These are phyloP conservation scores for Apiospora aurea DNA, from an alignment of 2,329 filamentous ascomycete species.

Conservation along the genomic window DNA sequence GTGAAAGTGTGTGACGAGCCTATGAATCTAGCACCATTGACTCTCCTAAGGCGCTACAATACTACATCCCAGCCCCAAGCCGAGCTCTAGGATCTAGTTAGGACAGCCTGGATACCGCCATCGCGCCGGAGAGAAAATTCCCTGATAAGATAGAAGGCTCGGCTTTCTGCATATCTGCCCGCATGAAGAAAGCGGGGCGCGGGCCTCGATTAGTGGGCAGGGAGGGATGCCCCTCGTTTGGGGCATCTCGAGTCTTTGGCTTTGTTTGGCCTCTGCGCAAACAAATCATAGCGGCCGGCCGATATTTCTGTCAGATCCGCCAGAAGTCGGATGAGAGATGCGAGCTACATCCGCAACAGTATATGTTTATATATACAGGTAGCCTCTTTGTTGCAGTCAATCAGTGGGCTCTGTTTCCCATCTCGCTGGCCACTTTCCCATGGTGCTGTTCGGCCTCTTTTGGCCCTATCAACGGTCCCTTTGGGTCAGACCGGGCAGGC, in stretches of 20 bases:
- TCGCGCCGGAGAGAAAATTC: slow-evolving; percentile 11
- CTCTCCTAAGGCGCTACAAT: neutral
- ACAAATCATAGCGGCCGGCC: neutral
- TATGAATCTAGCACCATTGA: neutral
- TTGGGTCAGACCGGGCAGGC: neutral
- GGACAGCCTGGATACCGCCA: neutral
- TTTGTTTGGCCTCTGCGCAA: neutral
- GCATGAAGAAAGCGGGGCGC: neutral
- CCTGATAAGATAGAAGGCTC: slow-evolving; percentile 14
- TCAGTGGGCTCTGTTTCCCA: neutral
- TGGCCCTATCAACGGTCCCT: neutral
- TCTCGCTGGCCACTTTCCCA: neutral
- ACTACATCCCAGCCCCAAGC: slow-evolving; percentile 10
- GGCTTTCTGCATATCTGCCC: neutral
- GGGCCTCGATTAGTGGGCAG: neutral
- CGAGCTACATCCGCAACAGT: neutral
- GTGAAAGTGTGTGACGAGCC: slow-evolving; percentile 29
- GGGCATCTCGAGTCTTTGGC: neutral
- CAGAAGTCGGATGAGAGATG: neutral
- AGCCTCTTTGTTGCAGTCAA: slow-evolving; percentile 4
- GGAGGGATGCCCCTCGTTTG: neutral
- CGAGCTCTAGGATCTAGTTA: slow-evolving; percentile 18
- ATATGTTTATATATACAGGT: neutral
- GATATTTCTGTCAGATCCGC: neutral
- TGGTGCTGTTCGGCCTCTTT: neutral